Evolutionary conservation across 2,329 filamentous ascomycete genomes (phyloP).

Genomic region (Alternaria gaisen): DNA sequence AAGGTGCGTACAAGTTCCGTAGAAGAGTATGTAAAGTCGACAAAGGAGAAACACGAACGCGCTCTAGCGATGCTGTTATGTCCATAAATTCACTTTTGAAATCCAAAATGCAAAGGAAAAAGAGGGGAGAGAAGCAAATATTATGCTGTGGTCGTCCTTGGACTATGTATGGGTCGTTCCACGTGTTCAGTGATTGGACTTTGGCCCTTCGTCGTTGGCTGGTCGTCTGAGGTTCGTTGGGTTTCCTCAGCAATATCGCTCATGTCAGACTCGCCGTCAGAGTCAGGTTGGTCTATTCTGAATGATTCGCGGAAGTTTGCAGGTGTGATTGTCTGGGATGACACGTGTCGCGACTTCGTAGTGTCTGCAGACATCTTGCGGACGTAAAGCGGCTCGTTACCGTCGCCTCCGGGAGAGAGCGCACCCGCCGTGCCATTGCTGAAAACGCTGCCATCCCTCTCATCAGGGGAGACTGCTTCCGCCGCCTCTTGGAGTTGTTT

Average conservation of each 20-base stretch:
- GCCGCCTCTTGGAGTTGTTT: constrained; percentile 49
- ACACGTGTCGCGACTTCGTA: constrained; percentile 47
- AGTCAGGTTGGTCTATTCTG: constrained; percentile 32
- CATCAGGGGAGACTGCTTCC: constrained; percentile 36
- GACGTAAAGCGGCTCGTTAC: constrained; percentile 32
- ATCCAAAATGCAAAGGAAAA: constrained; percentile 24
- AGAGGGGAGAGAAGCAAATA: constrained; percentile 5
- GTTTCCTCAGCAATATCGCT: constrained; percentile 48
- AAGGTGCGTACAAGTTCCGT: constrained; percentile 19
- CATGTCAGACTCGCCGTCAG: constrained; percentile 41
- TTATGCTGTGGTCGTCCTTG: constrained; percentile 29
- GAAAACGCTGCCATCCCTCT: constrained; percentile 36
- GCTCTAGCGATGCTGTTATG: constrained; percentile 28
- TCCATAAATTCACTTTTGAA: constrained; percentile 26
- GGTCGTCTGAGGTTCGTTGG: constrained; percentile 17
- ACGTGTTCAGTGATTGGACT: constrained; percentile 22
- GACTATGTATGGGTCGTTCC: constrained; percentile 16
- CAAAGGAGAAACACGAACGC: constrained; percentile 17
- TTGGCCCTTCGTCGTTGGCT: constrained; percentile 24
- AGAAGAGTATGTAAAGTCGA: constrained; percentile 15
- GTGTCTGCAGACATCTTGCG: constrained; percentile 37
- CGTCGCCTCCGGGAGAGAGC: constrained; percentile 29
- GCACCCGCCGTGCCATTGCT: constrained; percentile 36
- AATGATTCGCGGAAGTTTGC: constrained; percentile 36
- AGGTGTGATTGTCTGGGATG: constrained; percentile 48